Evolutionary conservation across 768 basidiomycete species (phyloP), one percentile per base, ranked within the genome.

Genomic region (Auricularia sp.): DNA sequence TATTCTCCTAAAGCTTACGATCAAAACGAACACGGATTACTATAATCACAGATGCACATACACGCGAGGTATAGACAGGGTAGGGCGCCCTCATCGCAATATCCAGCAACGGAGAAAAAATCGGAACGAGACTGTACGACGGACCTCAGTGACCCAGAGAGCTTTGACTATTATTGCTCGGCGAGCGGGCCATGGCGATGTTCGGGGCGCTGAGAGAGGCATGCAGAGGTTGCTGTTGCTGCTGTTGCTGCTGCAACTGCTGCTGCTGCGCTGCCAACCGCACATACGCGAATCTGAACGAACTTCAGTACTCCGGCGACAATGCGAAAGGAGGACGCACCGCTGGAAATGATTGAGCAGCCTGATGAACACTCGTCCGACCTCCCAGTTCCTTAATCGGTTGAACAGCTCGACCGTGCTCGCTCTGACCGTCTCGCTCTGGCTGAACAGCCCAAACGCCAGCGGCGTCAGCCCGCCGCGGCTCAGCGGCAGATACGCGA

Each of bases 361-460:
- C 71, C 89, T 85, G 42, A 95, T 75, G 71, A 87, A 92, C 63
- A 89, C 78, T 21, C 86, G 82, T 0, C 94, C 93, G 64, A 93
- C 83, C 93, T 94, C 67, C 71, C 87, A 87, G 33, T 78, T 75
- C 59, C 92, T 85, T 44, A 98, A 72, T 67, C 87, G 85, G 71
- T 92, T 88, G 68, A 98, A 86, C 61, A 97, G 78, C 65, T 93
- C 90, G 37, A 98, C 84, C 0, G 92, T 90, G 16, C 83, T 80
- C 36, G 92, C 89, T 29, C 92, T 85, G 39, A 94, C 83, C 6
- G 78, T 70, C 68, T 92, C 85, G 61, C 83, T 81, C 64, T 92
- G 91, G 75, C 98, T 96, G 77, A 98, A 97, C 5, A 98, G 78
- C 10, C 92, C 89, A 73, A 97, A 94, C 39, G 88, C 88, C 44